A percentile compares a stretch with the other conserved stretches of the same genome.
Conservation (phyloP, 192 early-diverging fungal genomes). For the Podochytrium sp. region DNA sequence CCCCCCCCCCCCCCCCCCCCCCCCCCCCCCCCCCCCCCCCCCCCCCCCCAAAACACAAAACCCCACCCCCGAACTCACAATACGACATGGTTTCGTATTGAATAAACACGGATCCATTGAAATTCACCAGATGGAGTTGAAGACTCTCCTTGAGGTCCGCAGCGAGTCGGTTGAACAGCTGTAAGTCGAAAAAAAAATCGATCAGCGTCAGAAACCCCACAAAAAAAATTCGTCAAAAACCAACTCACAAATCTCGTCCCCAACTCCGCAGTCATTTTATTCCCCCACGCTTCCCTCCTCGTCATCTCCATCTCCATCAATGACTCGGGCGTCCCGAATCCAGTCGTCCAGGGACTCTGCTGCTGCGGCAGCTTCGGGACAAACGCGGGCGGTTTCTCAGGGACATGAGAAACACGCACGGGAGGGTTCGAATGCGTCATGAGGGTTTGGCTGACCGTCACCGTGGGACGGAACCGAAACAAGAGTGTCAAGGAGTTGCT, state of each 20-base stretch:
- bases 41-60: no score
- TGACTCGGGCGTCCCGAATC: conserved; percentile 13
- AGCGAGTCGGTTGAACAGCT: conserved; percentile 8
- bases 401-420: conserved; percentile 11
- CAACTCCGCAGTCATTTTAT: conserved; percentile 18
- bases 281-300: conserved; percentile 20
- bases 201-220: neutral
- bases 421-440: neutral
- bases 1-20: no score
- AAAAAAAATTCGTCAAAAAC: neutral
- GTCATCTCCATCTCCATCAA: conserved; percentile 4
- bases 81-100: neutral
- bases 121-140: conserved; percentile 15
- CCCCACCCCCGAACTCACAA: no score
- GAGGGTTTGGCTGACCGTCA: conserved; percentile 1
- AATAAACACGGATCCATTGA: neutral
- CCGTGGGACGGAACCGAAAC: conserved; percentile 8
- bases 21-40: no score
- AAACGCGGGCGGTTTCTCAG: neutral
- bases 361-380: neutral
- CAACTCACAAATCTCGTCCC: conserved; percentile 7
- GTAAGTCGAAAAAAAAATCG: neutral
- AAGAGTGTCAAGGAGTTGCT: conserved; percentile 10
- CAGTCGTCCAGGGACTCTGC: conserved; percentile 2
- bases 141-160: conserved; percentile 5